Evolutionary conservation across 2,329 filamentous ascomycete genomes (phyloP), one percentile per base, ranked within the genome.

Genomic region (Capronia americana): DNA sequence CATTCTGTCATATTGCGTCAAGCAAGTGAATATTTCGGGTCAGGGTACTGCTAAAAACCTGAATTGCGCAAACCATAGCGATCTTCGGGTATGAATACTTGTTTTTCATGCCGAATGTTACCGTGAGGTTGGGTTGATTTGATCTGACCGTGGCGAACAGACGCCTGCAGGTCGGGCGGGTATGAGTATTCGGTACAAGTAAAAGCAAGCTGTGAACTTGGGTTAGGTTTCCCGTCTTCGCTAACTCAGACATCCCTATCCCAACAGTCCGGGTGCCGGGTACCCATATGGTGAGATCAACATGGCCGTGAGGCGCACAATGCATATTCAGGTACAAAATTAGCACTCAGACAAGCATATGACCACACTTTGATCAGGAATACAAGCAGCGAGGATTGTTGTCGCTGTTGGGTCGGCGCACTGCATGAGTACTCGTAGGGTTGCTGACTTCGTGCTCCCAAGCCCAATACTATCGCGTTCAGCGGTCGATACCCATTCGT

Each of bases 1-100:
- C 11, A 51, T 51, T 23, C 20, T 51, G 57, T 63, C 60, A 63
- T 32, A 63, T 51, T 65, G 63, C 63, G 63, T 61, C 57, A 65
- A 57, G 57, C 56, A 4, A 10, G 23, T 34, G 32, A 61, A 46
- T 17, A 38, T 5, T 57, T 20, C 51, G 28, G 17, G 57, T 53
- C 23, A 61, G 20, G 1, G 50, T 50, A 50, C 51, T 30, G 28
- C 34, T 48, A 41, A 24, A 50, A 24, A 6, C 46, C n/a, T 23
- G 46, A 50, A 24, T 50, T 7, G 48, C 24, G 3, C 20, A 23
- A 26, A 12, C 14, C 48, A 17, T 17, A 44, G 38, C 12, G 38
- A n/a, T 44, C 38, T 44, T 44, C 14, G 38, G 17, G 5, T 17
- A 12, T 48, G 20, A 6, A 23, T 51, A 24, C 56, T 24, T 17